Evolutionary conservation across 371 early-diverging fungal genomes (phyloP).

Genomic region (Mucor piriformis): DNA sequence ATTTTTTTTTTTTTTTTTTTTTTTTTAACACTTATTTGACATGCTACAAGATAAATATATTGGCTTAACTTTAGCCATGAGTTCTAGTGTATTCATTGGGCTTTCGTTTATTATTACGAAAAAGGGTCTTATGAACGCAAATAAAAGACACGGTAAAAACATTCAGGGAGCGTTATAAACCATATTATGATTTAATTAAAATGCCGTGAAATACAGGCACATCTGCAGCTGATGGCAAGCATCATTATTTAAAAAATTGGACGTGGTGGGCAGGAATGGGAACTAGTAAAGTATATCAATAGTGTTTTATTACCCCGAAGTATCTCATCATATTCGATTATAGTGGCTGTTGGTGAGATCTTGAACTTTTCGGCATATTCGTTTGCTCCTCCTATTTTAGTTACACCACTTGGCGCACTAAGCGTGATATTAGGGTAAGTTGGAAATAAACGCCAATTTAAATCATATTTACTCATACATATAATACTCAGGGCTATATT

Average conservation of each 20-base stretch:
- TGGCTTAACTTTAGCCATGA: conserved; percentile 81
- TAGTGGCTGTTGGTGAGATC: conserved; percentile 89
- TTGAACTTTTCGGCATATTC: conserved; percentile 93
- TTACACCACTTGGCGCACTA: conserved; percentile 90
- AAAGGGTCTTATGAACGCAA: conserved; percentile 78
- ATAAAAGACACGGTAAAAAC: conserved; percentile 44
- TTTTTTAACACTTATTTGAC: background rate
- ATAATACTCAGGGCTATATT: conserved; percentile 30
- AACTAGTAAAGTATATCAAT: conserved; percentile 58
- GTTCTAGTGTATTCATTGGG: conserved; percentile 83
- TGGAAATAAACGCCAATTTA: background rate
- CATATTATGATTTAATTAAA: background rate
- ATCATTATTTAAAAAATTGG: conserved; percentile 24
- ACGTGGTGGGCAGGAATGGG: conserved; percentile 93
- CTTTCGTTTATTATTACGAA: conserved; percentile 86
- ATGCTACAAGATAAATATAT: conserved; percentile 79
- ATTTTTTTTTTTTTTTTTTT: conserved; percentile 2
- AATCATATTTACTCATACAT: background rate
- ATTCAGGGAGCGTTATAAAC: too few relatives aligned
- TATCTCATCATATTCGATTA: background rate
- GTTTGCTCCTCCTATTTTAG: conserved; percentile 91
- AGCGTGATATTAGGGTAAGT: conserved; percentile 81
- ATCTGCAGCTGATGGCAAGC: conserved; percentile 65
- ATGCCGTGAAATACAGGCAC: conserved; percentile 30
- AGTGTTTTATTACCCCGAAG: background rate